Conservation (phyloP, 306 rosid species). For the Adenanthera pavonina region DNA sequence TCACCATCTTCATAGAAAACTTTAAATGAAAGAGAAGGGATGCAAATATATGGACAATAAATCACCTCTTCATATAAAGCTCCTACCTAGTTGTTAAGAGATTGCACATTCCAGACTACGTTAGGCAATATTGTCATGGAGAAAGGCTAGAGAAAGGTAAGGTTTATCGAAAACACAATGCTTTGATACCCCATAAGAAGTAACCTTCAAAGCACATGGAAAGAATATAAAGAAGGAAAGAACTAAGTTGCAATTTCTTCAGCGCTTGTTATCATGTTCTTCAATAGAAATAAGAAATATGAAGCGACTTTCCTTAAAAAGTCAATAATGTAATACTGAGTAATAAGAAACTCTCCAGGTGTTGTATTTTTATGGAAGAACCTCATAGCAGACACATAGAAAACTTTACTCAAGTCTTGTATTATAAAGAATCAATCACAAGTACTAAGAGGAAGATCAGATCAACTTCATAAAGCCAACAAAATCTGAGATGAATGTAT, state of each 20-base stretch:
- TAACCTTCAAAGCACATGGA: background rate
- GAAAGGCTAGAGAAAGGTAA: background rate
- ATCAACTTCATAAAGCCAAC: slow-evolving; percentile 24
- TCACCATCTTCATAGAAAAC: slow-evolving; percentile 16
- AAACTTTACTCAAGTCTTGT: background rate
- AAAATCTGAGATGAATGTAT: background rate
- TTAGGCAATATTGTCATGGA: background rate
- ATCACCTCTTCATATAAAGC: slow-evolving; percentile 19
- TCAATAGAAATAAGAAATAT: background rate
- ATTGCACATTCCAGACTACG: slow-evolving; percentile 3
- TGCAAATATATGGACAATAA: slow-evolving; percentile 15
- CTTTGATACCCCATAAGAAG: background rate
- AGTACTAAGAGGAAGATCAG: background rate
- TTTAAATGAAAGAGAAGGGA: background rate
- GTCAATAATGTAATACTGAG: background rate
- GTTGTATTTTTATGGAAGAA: background rate
- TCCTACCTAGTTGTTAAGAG: slow-evolving; percentile 14
- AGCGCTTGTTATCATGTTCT: background rate
- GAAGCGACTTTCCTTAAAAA: too few species aligned
- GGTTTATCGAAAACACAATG: background rate
- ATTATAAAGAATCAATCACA: slow-evolving; percentile 17
- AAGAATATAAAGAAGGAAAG: background rate
- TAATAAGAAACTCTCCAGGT: background rate
- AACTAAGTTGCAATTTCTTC: background rate
- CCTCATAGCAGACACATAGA: background rate